These are phyloP conservation scores for Agarophyton chilense DNA, from an alignment of 23 red algal genomes.

Conservation along the genomic window DNA sequence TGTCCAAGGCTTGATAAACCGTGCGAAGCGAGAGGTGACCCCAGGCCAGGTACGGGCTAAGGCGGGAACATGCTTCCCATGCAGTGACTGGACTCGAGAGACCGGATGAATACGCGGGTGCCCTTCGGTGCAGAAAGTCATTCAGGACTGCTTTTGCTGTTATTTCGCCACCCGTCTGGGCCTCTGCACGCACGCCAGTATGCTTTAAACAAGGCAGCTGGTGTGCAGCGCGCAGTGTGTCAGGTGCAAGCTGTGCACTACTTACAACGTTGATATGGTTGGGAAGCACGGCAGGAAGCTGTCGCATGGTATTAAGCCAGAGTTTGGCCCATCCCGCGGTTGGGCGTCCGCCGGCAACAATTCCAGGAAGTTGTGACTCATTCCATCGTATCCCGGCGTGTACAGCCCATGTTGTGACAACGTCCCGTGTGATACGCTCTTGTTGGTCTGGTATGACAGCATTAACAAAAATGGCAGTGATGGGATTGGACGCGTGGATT, in stretches of 20 bases:
- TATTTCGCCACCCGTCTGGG: constrained; percentile 6
- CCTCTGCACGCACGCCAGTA: neutral
- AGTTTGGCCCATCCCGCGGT: neutral
- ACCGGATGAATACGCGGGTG: neutral
- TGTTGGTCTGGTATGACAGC: neutral
- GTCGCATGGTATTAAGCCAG: neutral
- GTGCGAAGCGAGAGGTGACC: constrained; percentile 1
- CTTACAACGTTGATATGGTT: neutral
- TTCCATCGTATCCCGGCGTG: neutral
- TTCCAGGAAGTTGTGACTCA: neutral
- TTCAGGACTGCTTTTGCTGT: neutral
- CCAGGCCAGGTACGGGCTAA: constrained; percentile 29
- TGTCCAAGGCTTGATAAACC: neutral
- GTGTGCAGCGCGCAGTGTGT: neutral
- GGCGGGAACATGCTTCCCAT: constrained; percentile 14
- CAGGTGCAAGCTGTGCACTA: neutral
- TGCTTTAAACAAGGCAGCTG: neutral
- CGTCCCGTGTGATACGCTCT: neutral
- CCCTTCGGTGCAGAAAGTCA: neutral
- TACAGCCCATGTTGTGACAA: neutral
- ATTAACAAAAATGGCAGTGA: neutral
- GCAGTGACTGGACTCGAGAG: neutral
- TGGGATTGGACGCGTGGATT: neutral
- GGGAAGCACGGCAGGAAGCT: neutral
- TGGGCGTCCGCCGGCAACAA: neutral